Base-by-base conservation (phyloP, 495 filamentous ascomycete species). In the Penicillium verhagenii region DNA sequence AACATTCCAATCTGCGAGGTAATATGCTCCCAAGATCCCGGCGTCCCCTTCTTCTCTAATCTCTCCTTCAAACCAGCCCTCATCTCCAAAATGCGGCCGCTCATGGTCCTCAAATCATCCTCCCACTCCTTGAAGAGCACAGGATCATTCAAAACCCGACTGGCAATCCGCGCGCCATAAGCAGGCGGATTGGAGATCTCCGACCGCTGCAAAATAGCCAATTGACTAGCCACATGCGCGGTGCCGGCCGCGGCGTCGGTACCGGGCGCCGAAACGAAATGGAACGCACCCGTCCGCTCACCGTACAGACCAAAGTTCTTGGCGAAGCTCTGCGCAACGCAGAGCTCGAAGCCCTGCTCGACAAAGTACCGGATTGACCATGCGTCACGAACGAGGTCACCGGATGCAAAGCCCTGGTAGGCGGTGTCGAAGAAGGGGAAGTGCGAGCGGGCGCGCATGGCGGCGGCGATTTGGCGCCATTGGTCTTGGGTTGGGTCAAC, bases 1-100 rank as follows among this genome's bases (percentile, higher is more conserved):
- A 99, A 99, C 94, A 99, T 99, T 64, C 94, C 94, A 70, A 99
- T 99, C 81, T 99, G 94, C 57, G 94, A 87, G 8, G 92, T 96
- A 68, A 99, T 96, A 72, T 99, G 94, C 53, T 90, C 87, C 94
- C 94, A 98, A 10, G 81, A 85, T 4, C 94, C 95, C 0, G 93
- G 92, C 1, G 94, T 97, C 2, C 82, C 86, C 37, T 68, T 70
- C 59, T 85, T 82, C 72, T 96, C 91, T 2, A 99, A 77, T 61
- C 92, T 90, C 50, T 71, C 69, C 13, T 89, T 78, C 58, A 99
- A 67, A 13, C 82, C 83, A 61, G 80, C 82, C 42, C 94, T 84
- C 94, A 97, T 97, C 62, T 84, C 82, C 50, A 86, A 90, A 66
- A 99, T 97, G 38, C 94, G 84, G 21, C 94, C 93, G 33, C 89